Percentiles rank a stretch among this genome's conserved stretches.
These are phyloP conservation scores for Penicillium psychrosexuale DNA, from an alignment of 2,329 filamentous ascomycete species.

Conservation along the genomic window DNA sequence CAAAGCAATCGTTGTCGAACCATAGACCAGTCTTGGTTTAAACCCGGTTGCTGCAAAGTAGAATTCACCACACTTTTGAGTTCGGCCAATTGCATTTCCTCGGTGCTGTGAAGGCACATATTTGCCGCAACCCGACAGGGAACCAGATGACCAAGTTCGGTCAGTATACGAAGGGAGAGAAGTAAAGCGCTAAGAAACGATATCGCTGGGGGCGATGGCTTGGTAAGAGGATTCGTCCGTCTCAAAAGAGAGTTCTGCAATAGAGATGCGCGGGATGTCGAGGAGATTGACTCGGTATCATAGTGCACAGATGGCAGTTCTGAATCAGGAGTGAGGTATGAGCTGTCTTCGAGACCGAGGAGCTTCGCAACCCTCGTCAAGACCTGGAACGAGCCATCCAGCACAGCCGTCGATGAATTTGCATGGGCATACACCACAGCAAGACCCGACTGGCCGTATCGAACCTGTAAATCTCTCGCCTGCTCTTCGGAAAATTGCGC, in stretches of 20 bases:
- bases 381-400: conserved; percentile 51
- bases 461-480: conserved; percentile 41
- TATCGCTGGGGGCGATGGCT: conserved; percentile 38
- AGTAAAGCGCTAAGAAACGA: conserved; percentile 43
- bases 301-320: conserved; percentile 31
- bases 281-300: conserved; percentile 31
- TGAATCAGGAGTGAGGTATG: conserved; percentile 25
- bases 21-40: conserved; percentile 49
- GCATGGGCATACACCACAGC: conserved; percentile 57
- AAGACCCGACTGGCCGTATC: conserved; percentile 59
- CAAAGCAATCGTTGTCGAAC: conserved; percentile 55
- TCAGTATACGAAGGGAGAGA: conserved; percentile 40
- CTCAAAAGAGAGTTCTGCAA: conserved; percentile 42
- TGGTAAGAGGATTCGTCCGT: conserved; percentile 42
- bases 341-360: conserved; percentile 49
- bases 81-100: conserved; percentile 53
- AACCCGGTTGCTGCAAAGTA: conserved; percentile 43
- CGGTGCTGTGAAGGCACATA: conserved; percentile 52
- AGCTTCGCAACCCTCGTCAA: conserved; percentile 51
- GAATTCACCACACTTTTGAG: conserved; percentile 53
- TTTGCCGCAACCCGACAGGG: conserved; percentile 43
- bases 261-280: conserved; percentile 41
- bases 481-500: conserved; percentile 45
- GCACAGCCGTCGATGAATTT: conserved; percentile 42
- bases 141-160: conserved; percentile 38